Percentiles rank a stretch among this genome's conserved stretches.
Conservation (phyloP, 768 basidiomycete genomes). For the Leucosporidium yakuticum region DNA sequence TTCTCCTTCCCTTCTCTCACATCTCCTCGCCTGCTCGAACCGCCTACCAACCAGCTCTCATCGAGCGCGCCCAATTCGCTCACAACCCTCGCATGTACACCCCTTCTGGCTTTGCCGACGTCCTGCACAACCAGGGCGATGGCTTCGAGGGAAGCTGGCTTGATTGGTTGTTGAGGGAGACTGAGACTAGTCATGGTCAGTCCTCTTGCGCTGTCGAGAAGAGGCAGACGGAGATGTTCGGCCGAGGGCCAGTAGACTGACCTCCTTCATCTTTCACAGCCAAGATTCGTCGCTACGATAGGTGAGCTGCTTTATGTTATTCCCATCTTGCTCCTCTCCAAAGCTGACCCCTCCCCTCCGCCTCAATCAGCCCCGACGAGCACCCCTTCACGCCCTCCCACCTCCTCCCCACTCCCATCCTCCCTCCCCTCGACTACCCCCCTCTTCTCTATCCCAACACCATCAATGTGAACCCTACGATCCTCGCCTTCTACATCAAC, state of each 20-base stretch:
- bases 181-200: constrained; percentile 88
- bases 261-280: constrained; percentile 50
- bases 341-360: not conserved
- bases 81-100: constrained; percentile 86
- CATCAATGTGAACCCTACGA: constrained; percentile 79
- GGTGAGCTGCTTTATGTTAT: constrained; percentile 48
- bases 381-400: constrained; percentile 74
- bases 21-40: constrained; percentile 6
- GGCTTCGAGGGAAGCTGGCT: constrained; percentile 86
- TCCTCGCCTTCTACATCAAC: constrained; percentile 80
- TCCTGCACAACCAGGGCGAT: constrained; percentile 51
- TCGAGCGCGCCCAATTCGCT: constrained; percentile 95
- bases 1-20: not conserved
- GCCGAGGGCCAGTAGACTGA: not conserved
- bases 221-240: not conserved
- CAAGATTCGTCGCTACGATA: constrained; percentile 89
- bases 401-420: constrained; percentile 72
- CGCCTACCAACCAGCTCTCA: constrained; percentile 53
- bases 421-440: constrained; percentile 67
- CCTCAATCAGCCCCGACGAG: constrained; percentile 75
- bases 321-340: not conserved
- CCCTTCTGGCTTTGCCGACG: constrained; percentile 61
- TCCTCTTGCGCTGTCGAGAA: constrained; percentile 25
- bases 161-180: constrained; percentile 96
- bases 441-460: constrained; percentile 63